phyloP scores from a whole-genome alignment of 148 eudicot genomes.

The Nepenthes mirabilis region DNA sequence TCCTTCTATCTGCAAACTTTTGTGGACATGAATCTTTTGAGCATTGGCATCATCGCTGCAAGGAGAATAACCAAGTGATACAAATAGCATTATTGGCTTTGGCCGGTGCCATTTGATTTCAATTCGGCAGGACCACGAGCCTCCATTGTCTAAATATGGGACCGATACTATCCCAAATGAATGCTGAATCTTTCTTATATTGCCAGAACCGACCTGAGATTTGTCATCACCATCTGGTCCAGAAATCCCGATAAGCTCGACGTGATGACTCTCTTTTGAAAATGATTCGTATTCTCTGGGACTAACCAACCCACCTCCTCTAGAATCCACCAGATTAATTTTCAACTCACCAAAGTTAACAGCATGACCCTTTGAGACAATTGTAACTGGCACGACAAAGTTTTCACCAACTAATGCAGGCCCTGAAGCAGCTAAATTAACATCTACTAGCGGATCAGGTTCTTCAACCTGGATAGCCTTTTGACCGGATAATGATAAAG shows the following conservation, averaged over 20 bases:
- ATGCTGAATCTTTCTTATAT: conserved; percentile 73
- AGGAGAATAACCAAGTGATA: conserved; percentile 78
- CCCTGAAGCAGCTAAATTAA: conserved; percentile 49
- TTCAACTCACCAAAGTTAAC: conserved; percentile 82
- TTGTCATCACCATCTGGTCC: conserved; percentile 34
- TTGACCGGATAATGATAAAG: conserved; percentile 73
- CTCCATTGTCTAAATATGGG: conserved; percentile 56
- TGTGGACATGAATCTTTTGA: conserved; percentile 85
- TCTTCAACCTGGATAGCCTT: conserved; percentile 90
- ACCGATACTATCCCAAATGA: conserved; percentile 85
- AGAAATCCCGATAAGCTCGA: conserved; percentile 70
- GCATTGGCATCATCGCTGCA: conserved; percentile 35
- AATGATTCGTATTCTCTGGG: conserved; percentile 67
- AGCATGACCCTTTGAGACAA: conserved; percentile 67
- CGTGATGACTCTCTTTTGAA: conserved; percentile 65
- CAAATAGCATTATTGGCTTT: conserved; percentile 84
- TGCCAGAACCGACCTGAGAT: conserved; percentile 27
- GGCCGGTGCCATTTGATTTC: conserved; percentile 94
- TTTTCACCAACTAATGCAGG: conserved; percentile 90
- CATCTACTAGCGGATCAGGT: conserved; percentile 83
- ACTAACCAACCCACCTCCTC: conserved; percentile 93
- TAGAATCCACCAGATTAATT: conserved; percentile 85
- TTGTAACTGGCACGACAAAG: conserved; percentile 65
- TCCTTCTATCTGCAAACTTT: conserved; percentile 90
- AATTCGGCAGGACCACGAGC: conserved; percentile 79